phyloP scores from a whole-genome alignment of 1,284 basidiomycete species.

The Coniferiporia weirii region DNA sequence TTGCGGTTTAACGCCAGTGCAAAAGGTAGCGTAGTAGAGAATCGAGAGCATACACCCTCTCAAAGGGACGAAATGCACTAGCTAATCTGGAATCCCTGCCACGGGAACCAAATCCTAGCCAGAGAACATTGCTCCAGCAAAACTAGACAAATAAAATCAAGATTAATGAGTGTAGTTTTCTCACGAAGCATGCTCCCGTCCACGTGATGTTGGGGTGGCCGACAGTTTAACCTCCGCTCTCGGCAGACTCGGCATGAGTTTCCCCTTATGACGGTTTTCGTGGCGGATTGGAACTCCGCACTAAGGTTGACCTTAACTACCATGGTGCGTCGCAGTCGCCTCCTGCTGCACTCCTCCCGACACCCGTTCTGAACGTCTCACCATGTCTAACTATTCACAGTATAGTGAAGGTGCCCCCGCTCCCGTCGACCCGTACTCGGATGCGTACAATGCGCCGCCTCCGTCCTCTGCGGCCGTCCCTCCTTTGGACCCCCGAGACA shows the following conservation, averaged over 20 bases:
- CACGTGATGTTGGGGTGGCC: too few relatives aligned
- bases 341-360: conserved; percentile 10
- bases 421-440: conserved; percentile 74
- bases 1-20: too few relatives aligned
- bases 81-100: too few relatives aligned
- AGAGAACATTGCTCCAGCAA: too few relatives aligned
- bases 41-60: too few relatives aligned
- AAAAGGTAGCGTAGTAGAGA: too few relatives aligned
- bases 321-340: conserved; percentile 51
- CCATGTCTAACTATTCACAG: conserved; percentile 15
- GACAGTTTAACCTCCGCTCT: conserved; percentile 23
- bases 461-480: conserved; percentile 35
- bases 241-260: conserved; percentile 1
- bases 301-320: conserved; percentile 39
- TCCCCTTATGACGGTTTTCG: conserved; percentile 4
- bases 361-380: neutral
- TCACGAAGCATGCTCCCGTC: too few relatives aligned
- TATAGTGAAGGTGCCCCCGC: conserved; percentile 45
- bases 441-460: conserved; percentile 68
- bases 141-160: too few relatives aligned
- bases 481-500: conserved; percentile 36
- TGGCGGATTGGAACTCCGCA: conserved; percentile 9
- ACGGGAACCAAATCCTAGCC: too few relatives aligned
- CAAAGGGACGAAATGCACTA: too few relatives aligned
- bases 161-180: too few relatives aligned